Conservation (phyloP, 1,139 yeast species). For the Candida tropicalis region DNA sequence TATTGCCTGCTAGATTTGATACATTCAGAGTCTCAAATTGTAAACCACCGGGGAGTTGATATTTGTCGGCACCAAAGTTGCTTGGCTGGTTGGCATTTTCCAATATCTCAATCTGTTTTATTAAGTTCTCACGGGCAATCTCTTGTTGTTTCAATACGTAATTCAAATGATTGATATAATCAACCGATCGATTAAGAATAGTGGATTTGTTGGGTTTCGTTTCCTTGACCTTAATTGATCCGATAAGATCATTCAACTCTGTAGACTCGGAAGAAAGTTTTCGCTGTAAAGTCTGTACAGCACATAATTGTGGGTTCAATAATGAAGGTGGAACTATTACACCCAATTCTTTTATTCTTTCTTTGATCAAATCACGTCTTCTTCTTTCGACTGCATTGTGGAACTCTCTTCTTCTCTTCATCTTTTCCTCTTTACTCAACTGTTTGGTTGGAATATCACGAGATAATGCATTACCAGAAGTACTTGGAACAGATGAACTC, state of each 20-base stretch:
- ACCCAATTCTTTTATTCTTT: conserved; percentile 73
- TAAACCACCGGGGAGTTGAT: neutral
- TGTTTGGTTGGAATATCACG: conserved; percentile 38
- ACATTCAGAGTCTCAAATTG: neutral
- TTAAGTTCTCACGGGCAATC: conserved; percentile 8
- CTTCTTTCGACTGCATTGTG: conserved; percentile 84
- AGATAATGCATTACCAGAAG: conserved; percentile 7
- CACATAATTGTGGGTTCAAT: conserved; percentile 51
- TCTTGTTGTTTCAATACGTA: conserved; percentile 45
- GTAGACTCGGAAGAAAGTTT: conserved; percentile 30
- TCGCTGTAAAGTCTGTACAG: conserved; percentile 51
- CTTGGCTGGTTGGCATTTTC: conserved; percentile 8
- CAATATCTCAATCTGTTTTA: conserved; percentile 12
- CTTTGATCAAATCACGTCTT: conserved; percentile 76
- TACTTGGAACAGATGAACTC: conserved; percentile 17
- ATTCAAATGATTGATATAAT: conserved; percentile 59
- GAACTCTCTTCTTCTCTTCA: conserved; percentile 70
- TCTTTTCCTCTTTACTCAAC: conserved; percentile 67
- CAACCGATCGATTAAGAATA: conserved; percentile 68
- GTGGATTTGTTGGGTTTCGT: conserved; percentile 74
- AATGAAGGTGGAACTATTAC: conserved; percentile 71
- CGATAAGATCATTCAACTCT: conserved; percentile 41
- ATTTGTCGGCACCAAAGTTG: neutral
- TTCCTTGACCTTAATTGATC: conserved; percentile 55
- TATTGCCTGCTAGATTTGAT: neutral